These are phyloP conservation scores for Chrysanthemum seticuspe DNA, from an alignment of 129 eudicot species.

Conservation along the genomic window DNA sequence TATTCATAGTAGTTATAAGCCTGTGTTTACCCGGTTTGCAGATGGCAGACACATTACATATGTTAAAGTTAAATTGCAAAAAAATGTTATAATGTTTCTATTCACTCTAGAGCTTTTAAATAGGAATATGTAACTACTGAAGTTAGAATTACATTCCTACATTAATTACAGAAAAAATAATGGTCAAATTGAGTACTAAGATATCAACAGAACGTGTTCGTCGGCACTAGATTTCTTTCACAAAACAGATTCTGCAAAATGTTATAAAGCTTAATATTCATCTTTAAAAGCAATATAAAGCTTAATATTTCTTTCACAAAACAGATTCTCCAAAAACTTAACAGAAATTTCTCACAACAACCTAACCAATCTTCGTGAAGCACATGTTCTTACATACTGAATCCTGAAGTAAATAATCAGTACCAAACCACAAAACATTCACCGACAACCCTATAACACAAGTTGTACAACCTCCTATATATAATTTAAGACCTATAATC, in stretches of 20 bases:
- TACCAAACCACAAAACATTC: background rate
- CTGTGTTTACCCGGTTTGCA: background rate
- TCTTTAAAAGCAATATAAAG: background rate
- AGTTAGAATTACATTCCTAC: background rate
- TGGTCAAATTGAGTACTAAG: background rate
- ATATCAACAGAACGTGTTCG: background rate
- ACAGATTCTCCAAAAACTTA: background rate
- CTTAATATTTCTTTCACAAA: background rate
- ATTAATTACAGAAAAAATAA: background rate
- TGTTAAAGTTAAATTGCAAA: too few species aligned
- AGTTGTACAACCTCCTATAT: background rate
- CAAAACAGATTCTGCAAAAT: background rate
- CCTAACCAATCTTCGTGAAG: background rate
- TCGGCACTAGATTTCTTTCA: background rate
- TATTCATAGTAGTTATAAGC: background rate
- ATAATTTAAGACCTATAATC: background rate
- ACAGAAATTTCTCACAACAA: background rate
- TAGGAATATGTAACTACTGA: background rate
- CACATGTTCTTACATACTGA: background rate
- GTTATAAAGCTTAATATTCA: background rate
- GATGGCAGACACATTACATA: background rate
- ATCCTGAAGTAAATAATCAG: background rate
- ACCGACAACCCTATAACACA: conserved; percentile 3
- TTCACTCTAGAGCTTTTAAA: background rate
- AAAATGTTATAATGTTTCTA: background rate